Conservation (phyloP, 345 rosid genomes). For the Crucihimalaya himalaica region DNA sequence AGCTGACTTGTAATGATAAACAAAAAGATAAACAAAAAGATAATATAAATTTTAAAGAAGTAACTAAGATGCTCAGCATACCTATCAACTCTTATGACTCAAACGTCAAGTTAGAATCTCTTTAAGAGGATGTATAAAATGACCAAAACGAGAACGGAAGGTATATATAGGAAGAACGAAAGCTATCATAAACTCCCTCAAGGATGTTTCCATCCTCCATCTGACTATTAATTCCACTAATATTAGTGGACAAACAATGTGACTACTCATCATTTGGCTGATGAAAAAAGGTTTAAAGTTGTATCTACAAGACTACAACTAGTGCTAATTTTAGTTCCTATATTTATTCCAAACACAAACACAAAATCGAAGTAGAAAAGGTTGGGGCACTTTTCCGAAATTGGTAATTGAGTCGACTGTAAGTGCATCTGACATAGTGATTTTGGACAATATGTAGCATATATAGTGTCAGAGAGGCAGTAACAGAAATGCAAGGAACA, state of each 20-base stretch:
- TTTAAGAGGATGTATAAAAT: not conserved
- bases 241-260: not conserved
- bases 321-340: not conserved
- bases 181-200: not conserved
- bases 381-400: not conserved
- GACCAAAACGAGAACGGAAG: not conserved
- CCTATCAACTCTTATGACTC: slow-evolving; percentile 1
- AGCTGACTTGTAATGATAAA: not conserved
- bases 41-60: slow-evolving; percentile 4
- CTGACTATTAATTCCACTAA: not conserved
- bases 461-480: slow-evolving; percentile 19
- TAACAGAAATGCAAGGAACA: not conserved
- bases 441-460: not conserved
- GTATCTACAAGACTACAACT: not conserved
- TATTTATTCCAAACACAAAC: not conserved
- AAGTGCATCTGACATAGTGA: not conserved
- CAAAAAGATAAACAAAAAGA: not conserved
- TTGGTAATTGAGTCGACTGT: not conserved
- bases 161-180: not conserved
- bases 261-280: not conserved
- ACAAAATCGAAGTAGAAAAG: not conserved
- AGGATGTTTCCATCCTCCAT: not conserved
- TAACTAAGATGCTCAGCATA: slow-evolving; percentile 1
- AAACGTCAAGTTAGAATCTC: not conserved
- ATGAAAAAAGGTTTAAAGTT: not conserved